phyloP scores from a whole-genome alignment of 768 basidiomycete species.

The Rhodotorula graminis region DNA sequence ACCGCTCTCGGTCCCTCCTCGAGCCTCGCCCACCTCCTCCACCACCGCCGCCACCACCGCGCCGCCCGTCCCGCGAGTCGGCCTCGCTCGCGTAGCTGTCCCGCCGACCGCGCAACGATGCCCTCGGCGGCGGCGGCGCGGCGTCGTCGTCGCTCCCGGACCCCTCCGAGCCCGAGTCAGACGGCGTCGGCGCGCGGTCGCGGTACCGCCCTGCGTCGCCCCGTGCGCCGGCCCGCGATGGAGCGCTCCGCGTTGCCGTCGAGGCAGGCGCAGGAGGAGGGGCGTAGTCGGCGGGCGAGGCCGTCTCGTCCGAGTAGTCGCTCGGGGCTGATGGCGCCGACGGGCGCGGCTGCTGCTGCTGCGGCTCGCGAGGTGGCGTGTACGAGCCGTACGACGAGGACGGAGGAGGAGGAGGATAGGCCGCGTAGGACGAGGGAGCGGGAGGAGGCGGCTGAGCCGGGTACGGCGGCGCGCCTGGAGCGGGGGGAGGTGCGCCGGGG shows the following conservation, averaged over 20 bases:
- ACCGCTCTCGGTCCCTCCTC: background rate
- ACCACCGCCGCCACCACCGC: background rate
- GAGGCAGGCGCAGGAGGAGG: background rate
- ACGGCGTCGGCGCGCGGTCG: background rate
- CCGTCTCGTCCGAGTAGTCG: conserved; percentile 5
- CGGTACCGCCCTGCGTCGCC: background rate
- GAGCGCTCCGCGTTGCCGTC: background rate
- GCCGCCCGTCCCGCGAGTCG: background rate
- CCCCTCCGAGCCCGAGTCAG: background rate
- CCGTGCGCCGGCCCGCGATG: too few relatives aligned
- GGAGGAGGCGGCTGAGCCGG: background rate
- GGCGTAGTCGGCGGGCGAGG: background rate
- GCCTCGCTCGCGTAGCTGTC: background rate
- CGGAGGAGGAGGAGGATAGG: background rate
- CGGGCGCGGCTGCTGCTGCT: background rate
- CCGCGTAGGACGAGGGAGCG: background rate
- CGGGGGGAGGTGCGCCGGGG: background rate
- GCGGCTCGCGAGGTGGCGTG: background rate
- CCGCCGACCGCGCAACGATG: too few relatives aligned
- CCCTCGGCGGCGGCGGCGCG: background rate
- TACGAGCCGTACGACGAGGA: background rate
- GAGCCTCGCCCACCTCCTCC: background rate
- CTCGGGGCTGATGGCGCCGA: conserved; percentile 2
- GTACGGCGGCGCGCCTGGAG: background rate
- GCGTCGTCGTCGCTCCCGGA: background rate